These are phyloP conservation scores for Picocystis sp. DNA, from an alignment of 163 green algal species.

Conservation along the genomic window DNA sequence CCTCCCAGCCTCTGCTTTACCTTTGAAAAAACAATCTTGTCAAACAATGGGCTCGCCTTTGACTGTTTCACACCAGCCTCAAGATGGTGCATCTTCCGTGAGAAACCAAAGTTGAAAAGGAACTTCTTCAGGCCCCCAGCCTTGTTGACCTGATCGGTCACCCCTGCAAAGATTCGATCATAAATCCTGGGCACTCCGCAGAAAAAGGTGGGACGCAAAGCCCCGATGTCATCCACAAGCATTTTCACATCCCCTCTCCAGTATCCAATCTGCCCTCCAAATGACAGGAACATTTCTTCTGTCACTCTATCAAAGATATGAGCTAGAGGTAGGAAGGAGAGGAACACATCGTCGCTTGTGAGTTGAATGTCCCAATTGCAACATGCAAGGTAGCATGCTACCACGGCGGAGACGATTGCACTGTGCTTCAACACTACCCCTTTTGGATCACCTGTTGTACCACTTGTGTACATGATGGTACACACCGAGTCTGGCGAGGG, in stretches of 20 bases:
- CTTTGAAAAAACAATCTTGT: slow-evolving; percentile 68
- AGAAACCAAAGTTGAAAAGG: slow-evolving; percentile 26
- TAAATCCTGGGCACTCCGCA: slow-evolving; percentile 68
- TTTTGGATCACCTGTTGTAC: slow-evolving; percentile 50
- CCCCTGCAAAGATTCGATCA: slow-evolving; percentile 61
- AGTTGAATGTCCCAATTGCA: not conserved
- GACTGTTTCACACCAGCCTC: not conserved
- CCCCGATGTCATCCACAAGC: slow-evolving; percentile 29
- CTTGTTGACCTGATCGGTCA: slow-evolving; percentile 5
- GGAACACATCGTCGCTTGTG: slow-evolving; percentile 4
- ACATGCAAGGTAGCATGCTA: not conserved
- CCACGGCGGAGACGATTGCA: slow-evolving; percentile 32
- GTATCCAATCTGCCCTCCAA: slow-evolving; percentile 73
- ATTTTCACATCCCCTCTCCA: slow-evolving; percentile 26
- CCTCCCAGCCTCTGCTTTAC: slow-evolving; percentile 42
- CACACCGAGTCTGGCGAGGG: slow-evolving; percentile 38
- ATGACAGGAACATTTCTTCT: slow-evolving; percentile 68
- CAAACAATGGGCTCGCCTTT: slow-evolving; percentile 49
- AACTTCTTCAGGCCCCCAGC: slow-evolving; percentile 1
- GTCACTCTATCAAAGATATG: slow-evolving; percentile 69
- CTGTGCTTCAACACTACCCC: slow-evolving; percentile 75
- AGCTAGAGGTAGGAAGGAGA: slow-evolving; percentile 82
- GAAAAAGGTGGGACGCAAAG: slow-evolving; percentile 67
- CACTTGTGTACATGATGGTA: slow-evolving; percentile 90
- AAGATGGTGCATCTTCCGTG: slow-evolving; percentile 41